Base-by-base conservation (phyloP, 73 alveolate species). In the Paraurostyla sp. region DNA sequence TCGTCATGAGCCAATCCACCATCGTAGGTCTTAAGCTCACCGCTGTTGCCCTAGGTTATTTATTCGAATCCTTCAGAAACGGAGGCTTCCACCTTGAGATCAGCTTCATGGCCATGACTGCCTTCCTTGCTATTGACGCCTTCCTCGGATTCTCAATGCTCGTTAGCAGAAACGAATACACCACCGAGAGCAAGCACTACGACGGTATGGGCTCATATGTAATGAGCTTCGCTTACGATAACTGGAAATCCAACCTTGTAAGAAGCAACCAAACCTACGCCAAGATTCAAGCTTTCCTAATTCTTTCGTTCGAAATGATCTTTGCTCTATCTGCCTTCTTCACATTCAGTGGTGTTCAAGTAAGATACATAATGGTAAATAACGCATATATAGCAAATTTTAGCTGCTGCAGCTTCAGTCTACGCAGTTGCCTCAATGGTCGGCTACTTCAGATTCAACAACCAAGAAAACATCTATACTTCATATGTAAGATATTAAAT, bases 71-170 rank as follows among this genome's bases (percentile, higher is more conserved):
- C 3, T 3, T 60, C 50, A 60, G 78, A 60, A 27, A 16, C 4
- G 49, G 49, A 7, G 78, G 78, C 45, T 60, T 60, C 78, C 22
- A 23, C 45, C 32, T 27, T 60, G 78, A 60, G 32, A 30, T 60
- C 50, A 60, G 78, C 78, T 60, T 60, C 78, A 60, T 27, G 25
- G 51, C 32, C 25, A 60, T 60, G 78, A 60, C 78, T 60, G 78
- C 78, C 50, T 45, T 60, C 45, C 78, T 60, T 33, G 25, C 50
- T 32, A 29, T 60, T 32, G 78, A 60, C 32, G 78, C 78, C 49
- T 9, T 60, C 45, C 78, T 60, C 50, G 78, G 78, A 25, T 60
- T 9, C 25, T 60, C 78, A 16, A 6, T 60, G 45, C 9, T 60
- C 50, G 78, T 60, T 30, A 60, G 78, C 78, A 60, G 78, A 60